A percentile compares a stretch with the other conserved stretches of the same genome.
phyloP scores from a whole-genome alignment of 768 basidiomycete species.

The Podaxis pistillaris region DNA sequence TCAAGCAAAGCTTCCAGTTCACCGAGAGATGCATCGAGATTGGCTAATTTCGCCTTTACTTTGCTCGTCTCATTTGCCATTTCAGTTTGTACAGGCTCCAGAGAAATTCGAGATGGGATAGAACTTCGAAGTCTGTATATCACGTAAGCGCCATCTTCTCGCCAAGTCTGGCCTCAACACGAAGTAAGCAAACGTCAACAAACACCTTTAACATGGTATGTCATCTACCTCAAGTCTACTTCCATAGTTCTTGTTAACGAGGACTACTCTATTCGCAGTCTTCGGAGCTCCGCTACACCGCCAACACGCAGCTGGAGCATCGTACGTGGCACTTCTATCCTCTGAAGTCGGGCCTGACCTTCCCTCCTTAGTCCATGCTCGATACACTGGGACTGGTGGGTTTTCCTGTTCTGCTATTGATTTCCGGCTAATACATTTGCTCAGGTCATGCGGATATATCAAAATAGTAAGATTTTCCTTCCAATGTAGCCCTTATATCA shows the following conservation, averaged over 20 bases:
- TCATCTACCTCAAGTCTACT: conserved; percentile 23
- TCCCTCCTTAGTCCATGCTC: conserved; percentile 73
- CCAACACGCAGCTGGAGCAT: conserved; percentile 94
- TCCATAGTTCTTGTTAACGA: not conserved
- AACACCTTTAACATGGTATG: conserved; percentile 39
- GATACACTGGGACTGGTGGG: conserved; percentile 93
- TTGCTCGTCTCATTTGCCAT: conserved; percentile 49
- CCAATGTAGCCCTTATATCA: conserved; percentile 3
- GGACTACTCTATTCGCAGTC: conserved; percentile 46
- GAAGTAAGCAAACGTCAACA: conserved; percentile 33
- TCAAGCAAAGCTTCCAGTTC: conserved; percentile 67
- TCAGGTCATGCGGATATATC: conserved; percentile 93
- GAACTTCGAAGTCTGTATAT: not conserved
- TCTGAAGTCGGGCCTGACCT: conserved; percentile 11
- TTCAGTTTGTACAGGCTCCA: not conserved
- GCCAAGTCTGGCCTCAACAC: not conserved
- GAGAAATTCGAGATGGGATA: not conserved
- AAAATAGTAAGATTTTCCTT: conserved; percentile 71
- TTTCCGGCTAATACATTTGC: conserved; percentile 13
- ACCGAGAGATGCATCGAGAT: conserved; percentile 58
- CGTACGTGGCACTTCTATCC: conserved; percentile 48
- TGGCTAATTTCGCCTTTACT: conserved; percentile 45
- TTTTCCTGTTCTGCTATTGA: conserved; percentile 16
- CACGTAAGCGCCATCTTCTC: not conserved
- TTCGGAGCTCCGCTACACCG: conserved; percentile 92